Percentiles rank a stretch among this genome's conserved stretches.
Conservation (phyloP, 2,329 filamentous ascomycete species). For the Xylariaceae sp. region DNA sequence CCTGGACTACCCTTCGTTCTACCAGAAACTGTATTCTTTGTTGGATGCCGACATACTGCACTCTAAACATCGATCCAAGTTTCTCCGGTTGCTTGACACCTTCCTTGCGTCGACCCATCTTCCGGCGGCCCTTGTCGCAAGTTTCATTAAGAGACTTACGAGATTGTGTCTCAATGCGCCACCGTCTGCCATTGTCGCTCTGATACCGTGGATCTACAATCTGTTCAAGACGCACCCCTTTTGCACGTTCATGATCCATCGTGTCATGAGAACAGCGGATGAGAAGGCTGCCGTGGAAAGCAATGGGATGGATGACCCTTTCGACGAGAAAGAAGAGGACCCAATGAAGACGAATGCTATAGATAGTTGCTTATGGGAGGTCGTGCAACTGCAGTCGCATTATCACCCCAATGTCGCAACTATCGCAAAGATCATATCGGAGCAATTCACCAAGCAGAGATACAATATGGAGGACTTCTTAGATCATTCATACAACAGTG, state of each 20-base stretch:
- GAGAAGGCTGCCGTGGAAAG: constrained; percentile 55
- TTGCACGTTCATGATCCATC: constrained; percentile 94
- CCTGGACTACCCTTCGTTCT: constrained; percentile 93
- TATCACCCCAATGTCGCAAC: constrained; percentile 97
- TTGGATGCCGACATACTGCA: constrained; percentile 82
- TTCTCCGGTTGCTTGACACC: constrained; percentile 86
- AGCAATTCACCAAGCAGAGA: constrained; percentile 93
- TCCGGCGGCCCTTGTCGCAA: constrained; percentile 83
- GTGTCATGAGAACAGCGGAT: constrained; percentile 57
- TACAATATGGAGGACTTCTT: constrained; percentile 98
- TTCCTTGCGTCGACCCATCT: constrained; percentile 91
- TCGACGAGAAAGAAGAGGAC: constrained; percentile 67
- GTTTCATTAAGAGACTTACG: constrained; percentile 91
- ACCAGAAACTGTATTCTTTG: constrained; percentile 86
- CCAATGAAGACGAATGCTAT: constrained; percentile 83
- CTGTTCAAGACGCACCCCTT: constrained; percentile 82
- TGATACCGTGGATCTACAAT: constrained; percentile 94
- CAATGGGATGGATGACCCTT: constrained; percentile 64
- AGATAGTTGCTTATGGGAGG: constrained; percentile 91
- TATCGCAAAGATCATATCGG: constrained; percentile 85
- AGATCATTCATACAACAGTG: constrained; percentile 83
- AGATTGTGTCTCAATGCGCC: constrained; percentile 82
- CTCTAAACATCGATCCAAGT: constrained; percentile 87
- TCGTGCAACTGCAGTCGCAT: constrained; percentile 84
- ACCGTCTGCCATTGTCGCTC: constrained; percentile 79